Conservation (phyloP, 495 filamentous ascomycete species). For the Podospora anserina region DNA sequence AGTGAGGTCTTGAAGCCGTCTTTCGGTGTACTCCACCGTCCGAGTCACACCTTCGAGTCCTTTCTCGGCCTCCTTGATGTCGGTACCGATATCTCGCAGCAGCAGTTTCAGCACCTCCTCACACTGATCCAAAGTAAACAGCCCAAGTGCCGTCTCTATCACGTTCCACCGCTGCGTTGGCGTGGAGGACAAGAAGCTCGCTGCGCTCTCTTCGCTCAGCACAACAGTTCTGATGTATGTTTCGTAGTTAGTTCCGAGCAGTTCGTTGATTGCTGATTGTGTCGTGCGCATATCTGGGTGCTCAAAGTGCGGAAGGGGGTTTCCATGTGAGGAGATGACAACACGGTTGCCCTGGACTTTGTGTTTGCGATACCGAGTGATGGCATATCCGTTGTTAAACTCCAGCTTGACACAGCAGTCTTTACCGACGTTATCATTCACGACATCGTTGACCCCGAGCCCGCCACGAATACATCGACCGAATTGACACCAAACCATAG, state of each 20-base stretch:
- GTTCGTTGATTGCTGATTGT: constrained; percentile 31
- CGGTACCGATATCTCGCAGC: constrained; percentile 13
- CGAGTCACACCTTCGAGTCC: not conserved
- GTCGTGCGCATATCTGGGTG: constrained; percentile 12
- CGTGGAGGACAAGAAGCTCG: constrained; percentile 32
- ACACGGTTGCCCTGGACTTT: constrained; percentile 11
- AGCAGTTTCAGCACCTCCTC: constrained; percentile 25
- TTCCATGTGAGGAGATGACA: constrained; percentile 22
- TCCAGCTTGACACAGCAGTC: constrained; percentile 8
- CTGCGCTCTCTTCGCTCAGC: constrained; percentile 33
- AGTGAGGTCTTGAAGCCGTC: not conserved
- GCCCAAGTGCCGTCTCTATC: constrained; percentile 31
- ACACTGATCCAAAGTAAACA: constrained; percentile 30
- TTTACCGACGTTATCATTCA: constrained; percentile 32
- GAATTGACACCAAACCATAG: constrained; percentile 38
- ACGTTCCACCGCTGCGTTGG: constrained; percentile 26
- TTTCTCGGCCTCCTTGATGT: not conserved
- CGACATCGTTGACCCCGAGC: constrained; percentile 28
- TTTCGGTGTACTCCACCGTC: not conserved
- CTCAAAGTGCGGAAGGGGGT: constrained; percentile 31
- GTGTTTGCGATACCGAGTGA: constrained; percentile 19
- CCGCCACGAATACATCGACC: constrained; percentile 32
- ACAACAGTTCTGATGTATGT: constrained; percentile 34
- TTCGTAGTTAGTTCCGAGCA: constrained; percentile 34
- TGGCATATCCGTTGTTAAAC: constrained; percentile 9